Evolutionary conservation across 202 grass and related monocot genomes (phyloP).

Genomic region (Carex sylvatica): DNA sequence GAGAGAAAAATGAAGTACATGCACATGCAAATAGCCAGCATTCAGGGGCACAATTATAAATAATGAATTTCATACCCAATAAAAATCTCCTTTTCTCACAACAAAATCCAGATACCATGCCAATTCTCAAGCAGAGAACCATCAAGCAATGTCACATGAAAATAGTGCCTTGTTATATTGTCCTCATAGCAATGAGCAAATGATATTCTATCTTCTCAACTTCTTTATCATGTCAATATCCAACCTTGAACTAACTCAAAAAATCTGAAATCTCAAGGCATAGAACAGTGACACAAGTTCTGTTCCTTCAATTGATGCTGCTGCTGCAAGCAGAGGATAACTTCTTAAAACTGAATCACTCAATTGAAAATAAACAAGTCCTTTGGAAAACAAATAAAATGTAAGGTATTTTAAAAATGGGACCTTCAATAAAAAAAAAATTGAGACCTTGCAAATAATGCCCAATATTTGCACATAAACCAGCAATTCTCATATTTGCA

Average conservation of each 20-base stretch:
- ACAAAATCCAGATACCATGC: slow-evolving; percentile 90
- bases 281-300: slow-evolving; percentile 34
- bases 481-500: background rate
- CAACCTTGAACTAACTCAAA: slow-evolving; percentile 40
- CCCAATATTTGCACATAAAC: background rate
- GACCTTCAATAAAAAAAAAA: no score
- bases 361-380: slow-evolving; percentile 28
- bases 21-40: background rate
- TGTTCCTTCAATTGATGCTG: slow-evolving; percentile 29
- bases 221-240: slow-evolving; percentile 42
- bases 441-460: background rate
- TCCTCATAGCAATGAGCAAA: slow-evolving; percentile 63
- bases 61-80: slow-evolving; percentile 59
- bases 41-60: background rate
- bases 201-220: slow-evolving; percentile 59
- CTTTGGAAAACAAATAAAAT: background rate
- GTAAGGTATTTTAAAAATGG: background rate
- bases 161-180: slow-evolving; percentile 66
- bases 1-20: background rate
- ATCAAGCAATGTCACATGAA: slow-evolving; percentile 84
- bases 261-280: slow-evolving; percentile 39
- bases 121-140: slow-evolving; percentile 74
- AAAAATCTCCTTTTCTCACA: slow-evolving; percentile 84
- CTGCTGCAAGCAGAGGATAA: slow-evolving; percentile 67
- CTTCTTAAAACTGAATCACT: slow-evolving; percentile 74